phyloP scores from a whole-genome alignment of 164 flowering plant species.

The Santalum album region DNA sequence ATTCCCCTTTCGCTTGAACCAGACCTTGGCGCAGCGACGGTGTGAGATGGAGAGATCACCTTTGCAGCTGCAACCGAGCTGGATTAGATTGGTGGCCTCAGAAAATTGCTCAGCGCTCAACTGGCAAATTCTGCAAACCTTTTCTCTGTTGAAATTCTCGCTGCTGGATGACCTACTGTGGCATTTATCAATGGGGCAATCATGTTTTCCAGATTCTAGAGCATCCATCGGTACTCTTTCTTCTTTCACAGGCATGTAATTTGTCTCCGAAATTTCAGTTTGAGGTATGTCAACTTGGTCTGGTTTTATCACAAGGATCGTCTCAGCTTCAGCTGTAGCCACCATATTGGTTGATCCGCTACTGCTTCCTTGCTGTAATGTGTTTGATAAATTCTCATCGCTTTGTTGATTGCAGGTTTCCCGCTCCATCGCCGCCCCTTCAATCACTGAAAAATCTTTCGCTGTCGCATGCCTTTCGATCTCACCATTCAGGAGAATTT shows the following conservation, averaged over 20 bases:
- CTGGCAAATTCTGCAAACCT: constrained; percentile 18
- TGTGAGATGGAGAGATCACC: constrained; percentile 14
- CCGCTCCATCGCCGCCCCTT: not conserved
- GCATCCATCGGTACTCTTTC: not conserved
- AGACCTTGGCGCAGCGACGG: constrained; percentile 10
- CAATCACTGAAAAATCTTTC: not conserved
- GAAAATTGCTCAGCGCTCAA: constrained; percentile 7
- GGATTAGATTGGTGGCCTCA: constrained; percentile 6
- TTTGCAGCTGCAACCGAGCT: constrained; percentile 20
- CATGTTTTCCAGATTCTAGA: not conserved
- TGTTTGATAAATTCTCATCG: not conserved
- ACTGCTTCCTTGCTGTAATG: constrained; percentile 3
- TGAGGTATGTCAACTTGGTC: not conserved
- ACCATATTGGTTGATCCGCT: not conserved
- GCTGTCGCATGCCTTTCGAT: not conserved
- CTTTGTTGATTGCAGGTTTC: not conserved
- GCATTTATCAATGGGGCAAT: not conserved
- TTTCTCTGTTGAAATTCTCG: constrained; percentile 1
- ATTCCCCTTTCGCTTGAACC: constrained; percentile 16
- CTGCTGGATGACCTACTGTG: too few relatives aligned
- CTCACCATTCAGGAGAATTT: too few relatives aligned
- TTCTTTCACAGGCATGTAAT: not conserved
- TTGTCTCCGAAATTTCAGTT: not conserved
- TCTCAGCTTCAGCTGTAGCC: not conserved
- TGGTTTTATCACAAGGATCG: not conserved